Evolutionary conservation across 805 yeast species (phyloP).

Genomic region (Starmerella gropengiesseri): DNA sequence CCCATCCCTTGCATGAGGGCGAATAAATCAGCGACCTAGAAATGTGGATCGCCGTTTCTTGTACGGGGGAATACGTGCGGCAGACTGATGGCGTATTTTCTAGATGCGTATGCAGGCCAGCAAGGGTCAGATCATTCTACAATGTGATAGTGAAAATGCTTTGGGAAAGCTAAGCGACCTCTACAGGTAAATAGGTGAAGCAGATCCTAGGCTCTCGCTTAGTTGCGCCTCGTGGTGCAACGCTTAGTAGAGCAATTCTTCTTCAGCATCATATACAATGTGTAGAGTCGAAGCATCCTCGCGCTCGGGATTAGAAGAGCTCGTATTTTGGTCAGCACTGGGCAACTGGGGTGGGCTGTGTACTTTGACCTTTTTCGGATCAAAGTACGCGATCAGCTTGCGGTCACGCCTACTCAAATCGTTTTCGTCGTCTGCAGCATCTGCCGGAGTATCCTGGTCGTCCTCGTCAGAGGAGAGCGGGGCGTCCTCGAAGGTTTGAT

Average conservation of each 20-base stretch:
- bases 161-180: no score
- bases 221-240: not conserved
- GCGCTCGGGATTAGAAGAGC: not conserved
- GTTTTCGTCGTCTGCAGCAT: not conserved
- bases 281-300: not conserved
- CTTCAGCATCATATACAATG: slow-evolving; percentile 1
- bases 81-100: no score
- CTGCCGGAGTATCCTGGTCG: not conserved
- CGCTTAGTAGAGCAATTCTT: not conserved
- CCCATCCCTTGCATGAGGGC: no score
- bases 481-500: slow-evolving; percentile 41
- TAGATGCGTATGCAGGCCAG: no score
- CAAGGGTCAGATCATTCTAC: no score
- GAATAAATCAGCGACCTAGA: no score
- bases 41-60: no score
- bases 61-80: no score
- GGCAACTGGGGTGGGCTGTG: slow-evolving; percentile 1
- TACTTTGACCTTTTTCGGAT: slow-evolving; percentile 3
- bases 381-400: slow-evolving; percentile 2
- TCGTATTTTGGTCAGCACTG: not conserved
- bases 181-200: no score
- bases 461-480: slow-evolving; percentile 22
- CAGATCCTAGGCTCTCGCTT: no score
- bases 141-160: no score
- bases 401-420: not conserved